Evolutionary conservation across 345 rosid genomes (phyloP).

Genomic region (Citropsis articulata): DNA sequence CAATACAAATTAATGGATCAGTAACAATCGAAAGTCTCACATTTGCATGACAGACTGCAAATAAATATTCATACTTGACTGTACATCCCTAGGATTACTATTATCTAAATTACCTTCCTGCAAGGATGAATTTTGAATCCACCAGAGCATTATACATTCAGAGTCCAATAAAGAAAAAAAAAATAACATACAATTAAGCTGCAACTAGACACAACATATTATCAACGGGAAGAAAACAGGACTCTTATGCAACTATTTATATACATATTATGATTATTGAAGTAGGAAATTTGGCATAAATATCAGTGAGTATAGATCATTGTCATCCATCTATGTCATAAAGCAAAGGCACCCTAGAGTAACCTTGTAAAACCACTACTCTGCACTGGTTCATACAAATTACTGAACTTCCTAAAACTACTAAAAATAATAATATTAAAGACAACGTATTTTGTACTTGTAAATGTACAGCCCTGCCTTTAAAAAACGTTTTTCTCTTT

Average conservation of each 20-base stretch:
- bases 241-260: not conserved
- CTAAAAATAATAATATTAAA: not conserved
- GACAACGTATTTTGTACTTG: not conserved
- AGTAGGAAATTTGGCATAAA: not conserved
- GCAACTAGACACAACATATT: not conserved
- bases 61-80: slow-evolving; percentile 6
- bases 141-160: not conserved
- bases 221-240: not conserved
- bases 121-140: not conserved
- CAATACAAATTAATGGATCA: slow-evolving; percentile 9
- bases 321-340: not conserved
- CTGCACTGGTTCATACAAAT: slow-evolving; percentile 4
- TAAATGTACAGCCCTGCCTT: not conserved
- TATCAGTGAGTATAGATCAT: not conserved
- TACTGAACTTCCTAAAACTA: not conserved
- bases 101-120: not conserved
- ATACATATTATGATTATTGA: not conserved
- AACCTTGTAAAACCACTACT: not conserved
- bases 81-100: not conserved
- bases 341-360: not conserved
- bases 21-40: not conserved
- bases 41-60: not conserved
- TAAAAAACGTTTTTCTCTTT: no score
- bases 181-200: not conserved
- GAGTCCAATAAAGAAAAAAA: not conserved